phyloP scores from a whole-genome alignment of 2,329 filamentous ascomycete species.

The Leptographium lundbergii region DNA sequence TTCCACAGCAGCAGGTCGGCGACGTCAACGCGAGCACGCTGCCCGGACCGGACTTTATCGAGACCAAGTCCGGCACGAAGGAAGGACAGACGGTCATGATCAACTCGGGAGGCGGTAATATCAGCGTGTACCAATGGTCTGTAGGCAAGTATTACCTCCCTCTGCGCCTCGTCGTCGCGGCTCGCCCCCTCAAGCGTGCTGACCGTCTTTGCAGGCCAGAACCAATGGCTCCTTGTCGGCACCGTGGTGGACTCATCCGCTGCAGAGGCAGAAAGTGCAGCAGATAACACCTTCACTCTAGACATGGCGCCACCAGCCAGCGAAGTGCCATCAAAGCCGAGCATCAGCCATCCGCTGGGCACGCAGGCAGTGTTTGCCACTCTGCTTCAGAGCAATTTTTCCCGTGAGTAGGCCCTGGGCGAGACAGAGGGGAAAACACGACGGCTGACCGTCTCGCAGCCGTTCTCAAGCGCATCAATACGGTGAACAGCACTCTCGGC shows the following conservation, averaged over 20 bases:
- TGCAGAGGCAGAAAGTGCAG: slow-evolving; percentile 30
- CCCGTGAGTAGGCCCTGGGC: slow-evolving; percentile 7
- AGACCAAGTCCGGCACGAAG: slow-evolving; percentile 75
- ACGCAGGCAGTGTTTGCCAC: slow-evolving; percentile 12
- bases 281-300: slow-evolving; percentile 79
- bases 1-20: slow-evolving; percentile 72
- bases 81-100: slow-evolving; percentile 95
- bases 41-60: slow-evolving; percentile 76
- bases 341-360: slow-evolving; percentile 59
- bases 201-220: slow-evolving; percentile 28
- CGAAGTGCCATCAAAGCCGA: neutral
- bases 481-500: slow-evolving; percentile 6
- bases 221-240: slow-evolving; percentile 79
- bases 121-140: slow-evolving; percentile 87
- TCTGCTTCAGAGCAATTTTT: slow-evolving; percentile 9
- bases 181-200: neutral
- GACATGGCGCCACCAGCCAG: slow-evolving; percentile 55
- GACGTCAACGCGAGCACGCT: slow-evolving; percentile 80
- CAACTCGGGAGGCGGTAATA: slow-evolving; percentile 62
- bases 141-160: slow-evolving; percentile 17
- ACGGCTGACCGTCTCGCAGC: slow-evolving; percentile 1
- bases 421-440: too few relatives aligned
- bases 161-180: neutral
- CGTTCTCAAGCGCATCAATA: slow-evolving; percentile 8
- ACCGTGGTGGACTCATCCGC: slow-evolving; percentile 61